A percentile compares a stretch with the other conserved stretches of the same genome.
phyloP scores from a whole-genome alignment of 345 rosid species.

The Gynandropsis gynandra region DNA sequence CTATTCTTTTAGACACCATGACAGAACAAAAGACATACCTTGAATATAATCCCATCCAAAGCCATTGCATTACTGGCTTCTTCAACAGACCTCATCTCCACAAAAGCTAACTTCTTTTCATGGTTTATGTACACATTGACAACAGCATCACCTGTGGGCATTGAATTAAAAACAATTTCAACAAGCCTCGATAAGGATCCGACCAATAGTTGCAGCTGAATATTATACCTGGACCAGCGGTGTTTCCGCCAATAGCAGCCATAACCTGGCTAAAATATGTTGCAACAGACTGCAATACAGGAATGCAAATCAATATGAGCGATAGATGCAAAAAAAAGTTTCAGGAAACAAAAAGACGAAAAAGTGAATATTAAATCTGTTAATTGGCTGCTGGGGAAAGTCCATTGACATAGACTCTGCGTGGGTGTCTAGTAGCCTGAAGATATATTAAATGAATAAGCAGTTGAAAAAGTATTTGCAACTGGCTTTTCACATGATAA shows the following conservation, averaged over 20 bases:
- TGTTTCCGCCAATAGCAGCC: slow-evolving; percentile 47
- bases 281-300: slow-evolving; percentile 33
- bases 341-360: too few relatives aligned
- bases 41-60: slow-evolving; percentile 36
- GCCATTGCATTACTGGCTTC: slow-evolving; percentile 40
- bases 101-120: slow-evolving; percentile 41
- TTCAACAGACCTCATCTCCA: slow-evolving; percentile 41
- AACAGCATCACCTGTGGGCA: too few relatives aligned
- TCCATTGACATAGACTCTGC: slow-evolving; percentile 42
- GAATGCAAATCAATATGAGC: neutral
- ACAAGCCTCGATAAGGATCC: too few relatives aligned
- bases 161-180: too few relatives aligned
- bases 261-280: slow-evolving; percentile 42
- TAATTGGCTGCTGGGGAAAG: slow-evolving; percentile 39
- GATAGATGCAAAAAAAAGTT: slow-evolving; percentile 12
- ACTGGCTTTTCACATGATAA: too few relatives aligned
- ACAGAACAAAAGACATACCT: too few relatives aligned
- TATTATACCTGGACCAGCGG: too few relatives aligned
- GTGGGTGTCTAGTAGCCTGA: slow-evolving; percentile 38
- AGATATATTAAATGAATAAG: too few relatives aligned
- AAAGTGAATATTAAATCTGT: slow-evolving; percentile 31
- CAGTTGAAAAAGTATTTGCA: too few relatives aligned
- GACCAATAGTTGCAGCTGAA: too few relatives aligned
- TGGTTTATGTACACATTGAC: too few relatives aligned
- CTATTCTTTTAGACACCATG: too few relatives aligned